These are phyloP conservation scores for Zalaria sp. DNA, from an alignment of 2,329 filamentous ascomycete species.

Conservation along the genomic window DNA sequence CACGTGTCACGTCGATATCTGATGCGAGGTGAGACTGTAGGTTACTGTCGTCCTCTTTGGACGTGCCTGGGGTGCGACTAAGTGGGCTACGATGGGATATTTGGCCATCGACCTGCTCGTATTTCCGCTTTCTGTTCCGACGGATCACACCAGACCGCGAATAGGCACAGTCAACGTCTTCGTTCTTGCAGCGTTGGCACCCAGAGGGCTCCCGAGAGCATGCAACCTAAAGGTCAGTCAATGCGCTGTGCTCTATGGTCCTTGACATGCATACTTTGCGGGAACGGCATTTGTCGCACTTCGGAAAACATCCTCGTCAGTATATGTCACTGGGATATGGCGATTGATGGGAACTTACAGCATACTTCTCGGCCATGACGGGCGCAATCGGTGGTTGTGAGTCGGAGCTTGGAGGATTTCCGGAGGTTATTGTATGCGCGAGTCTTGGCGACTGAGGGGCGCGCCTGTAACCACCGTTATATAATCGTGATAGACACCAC, in stretches of 20 bases:
- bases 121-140: slow-evolving; percentile 7
- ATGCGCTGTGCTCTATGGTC: neutral
- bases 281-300: slow-evolving; percentile 10
- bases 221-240: slow-evolving; percentile 4
- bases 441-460: no score
- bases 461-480: no score
- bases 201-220: slow-evolving; percentile 6
- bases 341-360: neutral
- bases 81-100: neutral
- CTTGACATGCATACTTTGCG: slow-evolving; percentile 7
- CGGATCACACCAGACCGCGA: slow-evolving; percentile 10
- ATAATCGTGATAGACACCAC: no score
- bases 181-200: slow-evolving; percentile 7
- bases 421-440: no score
- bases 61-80: neutral
- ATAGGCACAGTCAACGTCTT: slow-evolving; percentile 6
- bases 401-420: no score
- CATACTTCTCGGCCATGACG: no score
- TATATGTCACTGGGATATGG: neutral
- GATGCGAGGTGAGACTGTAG: slow-evolving; percentile 5
- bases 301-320: neutral
- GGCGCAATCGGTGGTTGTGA: no score
- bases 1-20: slow-evolving; percentile 8
- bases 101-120: neutral
- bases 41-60: neutral